These are phyloP conservation scores for Retiboletus flavoniger DNA, from an alignment of 1,284 basidiomycete species.

Conservation along the genomic window DNA sequence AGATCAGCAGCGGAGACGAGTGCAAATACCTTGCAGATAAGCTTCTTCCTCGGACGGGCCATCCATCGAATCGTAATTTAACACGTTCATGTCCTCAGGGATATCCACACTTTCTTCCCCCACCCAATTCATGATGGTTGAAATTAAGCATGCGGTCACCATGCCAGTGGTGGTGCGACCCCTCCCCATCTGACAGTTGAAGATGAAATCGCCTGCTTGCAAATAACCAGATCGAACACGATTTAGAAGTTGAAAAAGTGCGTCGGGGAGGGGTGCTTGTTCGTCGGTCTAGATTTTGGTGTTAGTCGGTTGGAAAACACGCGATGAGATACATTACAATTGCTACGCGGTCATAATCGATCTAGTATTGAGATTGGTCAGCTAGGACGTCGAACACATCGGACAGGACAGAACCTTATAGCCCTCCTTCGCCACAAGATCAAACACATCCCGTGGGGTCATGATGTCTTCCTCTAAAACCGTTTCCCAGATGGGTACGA, in stretches of 20 bases:
- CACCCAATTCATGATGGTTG: slow-evolving; percentile 68
- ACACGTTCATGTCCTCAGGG: slow-evolving; percentile 42
- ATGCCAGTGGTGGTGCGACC: slow-evolving; percentile 91
- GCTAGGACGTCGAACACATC: neutral
- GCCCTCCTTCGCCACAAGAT: slow-evolving; percentile 70
- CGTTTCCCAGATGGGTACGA: slow-evolving; percentile 88
- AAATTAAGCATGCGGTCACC: slow-evolving; percentile 86
- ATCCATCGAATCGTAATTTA: slow-evolving; percentile 66
- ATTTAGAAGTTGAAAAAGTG: slow-evolving; percentile 75
- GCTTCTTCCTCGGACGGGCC: slow-evolving; percentile 83
- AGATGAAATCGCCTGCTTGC: slow-evolving; percentile 74
- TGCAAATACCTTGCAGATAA: slow-evolving; percentile 71
- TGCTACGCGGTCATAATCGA: slow-evolving; percentile 85
- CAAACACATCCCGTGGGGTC: slow-evolving; percentile 88
- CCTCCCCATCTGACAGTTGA: slow-evolving; percentile 86
- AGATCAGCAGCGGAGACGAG: neutral
- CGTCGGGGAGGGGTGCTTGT: slow-evolving; percentile 88
- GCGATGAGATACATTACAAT: slow-evolving; percentile 54
- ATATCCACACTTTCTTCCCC: slow-evolving; percentile 42
- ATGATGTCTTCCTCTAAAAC: slow-evolving; percentile 85
- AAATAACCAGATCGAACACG: slow-evolving; percentile 68
- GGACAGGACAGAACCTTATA: slow-evolving; percentile 51
- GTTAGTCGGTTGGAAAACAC: slow-evolving; percentile 7
- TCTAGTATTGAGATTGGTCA: slow-evolving; percentile 43
- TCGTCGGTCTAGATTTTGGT: slow-evolving; percentile 78